Base-by-base conservation (phyloP, 257 asterid species). In the Cinchona pubescens region DNA sequence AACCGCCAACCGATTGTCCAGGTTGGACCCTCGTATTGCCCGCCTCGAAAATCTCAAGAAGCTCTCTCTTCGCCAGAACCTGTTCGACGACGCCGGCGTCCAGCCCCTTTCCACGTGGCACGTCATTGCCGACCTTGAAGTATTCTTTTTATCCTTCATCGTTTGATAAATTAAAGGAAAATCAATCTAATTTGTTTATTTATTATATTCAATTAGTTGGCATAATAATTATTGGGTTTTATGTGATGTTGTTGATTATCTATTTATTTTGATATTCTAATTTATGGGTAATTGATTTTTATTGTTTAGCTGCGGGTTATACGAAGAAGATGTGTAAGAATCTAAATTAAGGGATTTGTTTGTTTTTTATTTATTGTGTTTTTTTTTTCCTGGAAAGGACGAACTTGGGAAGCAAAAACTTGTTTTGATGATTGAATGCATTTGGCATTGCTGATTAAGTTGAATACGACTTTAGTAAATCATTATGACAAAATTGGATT, bases 11-110 rank as follows among this genome's bases (percentile, higher is more conserved):
- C 96, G 98, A 25, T 80, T 95, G 80, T 88, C 96, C 64, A 82
- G 82, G 76, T 75, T 95, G 73, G 99, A 95, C 91, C 85, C 91
- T 61, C 96, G 98, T 64, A 91, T 95, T 63, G 81, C 89, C 48
- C 87, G 85, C 49, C 96, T 94, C 65, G 74, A 88, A 42, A 79
- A 90, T 80, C 96, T 95, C 79, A 85, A 87, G 79, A 95, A 89
- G 85, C 94, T 95, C 78, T 95, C 99, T 73, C 78, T 95, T 75
- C 97, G 97, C 59, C 98, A 92, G 85, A 95, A 95, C 76, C 96
- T 95, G 46, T 79, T 92, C 71, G 79, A 79, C 43, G 96, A 91
- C 78, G 87, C 86, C 8, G 90, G 83, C 62, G 79, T 95, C 74
- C 83, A 79, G 72, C 94, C 97, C 35, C 88, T 92, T 19, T 85